phyloP scores from a whole-genome alignment of 139 green algal genomes.

The Coccomyxa sp. region DNA sequence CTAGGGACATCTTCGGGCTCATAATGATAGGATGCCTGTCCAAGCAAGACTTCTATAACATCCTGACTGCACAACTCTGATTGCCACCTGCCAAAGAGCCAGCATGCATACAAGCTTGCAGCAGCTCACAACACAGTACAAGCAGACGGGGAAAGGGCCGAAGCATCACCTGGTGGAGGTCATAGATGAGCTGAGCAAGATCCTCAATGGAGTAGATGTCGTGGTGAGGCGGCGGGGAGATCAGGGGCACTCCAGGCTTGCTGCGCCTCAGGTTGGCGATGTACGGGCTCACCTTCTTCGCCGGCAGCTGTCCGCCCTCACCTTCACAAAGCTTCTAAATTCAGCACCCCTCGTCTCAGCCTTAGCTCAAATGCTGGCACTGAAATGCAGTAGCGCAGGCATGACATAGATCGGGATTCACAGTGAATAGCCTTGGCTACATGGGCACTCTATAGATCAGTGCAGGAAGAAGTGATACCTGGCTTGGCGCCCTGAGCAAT shows the following conservation, averaged over 20 bases:
- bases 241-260: constrained; percentile 98
- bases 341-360: too few relatives aligned
- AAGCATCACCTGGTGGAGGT: constrained; percentile 65
- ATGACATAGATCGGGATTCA: too few relatives aligned
- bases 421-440: too few relatives aligned
- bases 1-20: too few relatives aligned
- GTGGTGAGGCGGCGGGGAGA: constrained; percentile 97
- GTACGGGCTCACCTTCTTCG: constrained; percentile 95
- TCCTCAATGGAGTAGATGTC: constrained; percentile 99
- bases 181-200: constrained; percentile 98
- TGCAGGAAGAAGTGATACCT: constrained; percentile 25
- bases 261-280: constrained; percentile 90
- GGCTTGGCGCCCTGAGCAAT: constrained; percentile 90
- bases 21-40: too few relatives aligned
- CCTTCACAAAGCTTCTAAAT: constrained; percentile 39
- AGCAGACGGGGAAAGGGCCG: background rate
- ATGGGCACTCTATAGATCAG: too few relatives aligned
- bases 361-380: too few relatives aligned
- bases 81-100: too few relatives aligned
- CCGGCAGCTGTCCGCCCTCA: constrained; percentile 96
- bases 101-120: too few relatives aligned
- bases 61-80: too few relatives aligned
- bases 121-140: background rate
- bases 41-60: too few relatives aligned
- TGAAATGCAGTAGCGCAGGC: too few relatives aligned